Conservation (phyloP, 108 stramenopile species). For the Skeletonema menzelii region DNA sequence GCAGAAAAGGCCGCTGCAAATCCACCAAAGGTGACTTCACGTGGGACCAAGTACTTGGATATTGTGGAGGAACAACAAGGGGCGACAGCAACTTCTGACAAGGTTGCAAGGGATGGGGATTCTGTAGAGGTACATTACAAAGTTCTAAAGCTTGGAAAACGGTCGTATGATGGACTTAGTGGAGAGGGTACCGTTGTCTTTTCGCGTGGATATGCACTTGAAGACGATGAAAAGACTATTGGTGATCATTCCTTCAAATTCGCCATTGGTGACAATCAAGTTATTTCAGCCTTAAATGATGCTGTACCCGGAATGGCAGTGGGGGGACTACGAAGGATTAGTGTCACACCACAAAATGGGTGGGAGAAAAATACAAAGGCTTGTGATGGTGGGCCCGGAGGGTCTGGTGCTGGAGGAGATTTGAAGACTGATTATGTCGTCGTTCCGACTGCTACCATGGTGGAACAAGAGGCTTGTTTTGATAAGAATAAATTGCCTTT, state of each 20-base stretch:
- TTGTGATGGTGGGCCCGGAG: conserved; percentile 90
- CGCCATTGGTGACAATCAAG: conserved; percentile 48
- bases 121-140: conserved; percentile 63
- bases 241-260: conserved; percentile 69
- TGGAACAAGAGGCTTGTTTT: conserved; percentile 82
- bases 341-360: conserved; percentile 77
- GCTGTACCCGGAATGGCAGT: conserved; percentile 72
- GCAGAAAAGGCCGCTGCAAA: conserved; percentile 32
- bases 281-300: conserved; percentile 74
- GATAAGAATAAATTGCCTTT: conserved; percentile 81
- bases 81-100: not conserved
- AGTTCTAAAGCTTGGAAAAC: conserved; percentile 85
- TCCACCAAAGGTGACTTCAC: conserved; percentile 39
- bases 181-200: conserved; percentile 84
- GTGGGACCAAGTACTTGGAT: conserved; percentile 64
- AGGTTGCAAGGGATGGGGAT: conserved; percentile 58
- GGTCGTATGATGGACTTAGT: conserved; percentile 82
- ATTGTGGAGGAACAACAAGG: conserved; percentile 20
- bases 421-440: conserved; percentile 77
- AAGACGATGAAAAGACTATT: conserved; percentile 76
- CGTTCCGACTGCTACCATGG: conserved; percentile 89
- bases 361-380: conserved; percentile 68
- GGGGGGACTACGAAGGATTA: conserved; percentile 63
- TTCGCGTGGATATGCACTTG: conserved; percentile 66
- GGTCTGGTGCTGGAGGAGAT: conserved; percentile 74